phyloP scores from a whole-genome alignment of 2,329 filamentous ascomycete species.

The Monosporascus sp. region DNA sequence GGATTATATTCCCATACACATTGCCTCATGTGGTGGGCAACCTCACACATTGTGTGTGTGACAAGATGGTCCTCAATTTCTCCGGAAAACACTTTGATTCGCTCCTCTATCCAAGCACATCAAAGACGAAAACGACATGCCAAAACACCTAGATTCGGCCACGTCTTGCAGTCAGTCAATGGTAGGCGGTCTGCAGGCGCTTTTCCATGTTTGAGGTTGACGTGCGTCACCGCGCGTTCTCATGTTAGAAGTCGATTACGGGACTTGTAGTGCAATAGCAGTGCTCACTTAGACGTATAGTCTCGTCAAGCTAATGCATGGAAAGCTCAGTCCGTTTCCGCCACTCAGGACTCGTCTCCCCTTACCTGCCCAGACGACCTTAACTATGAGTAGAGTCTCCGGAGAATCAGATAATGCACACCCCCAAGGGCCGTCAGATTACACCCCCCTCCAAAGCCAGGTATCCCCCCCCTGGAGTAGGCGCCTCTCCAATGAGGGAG shows the following conservation, averaged over 20 bases:
- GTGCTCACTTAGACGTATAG: background rate
- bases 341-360: constrained; percentile 18
- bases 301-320: background rate
- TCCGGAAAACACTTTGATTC: constrained; percentile 10
- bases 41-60: constrained; percentile 24
- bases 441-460: constrained; percentile 11
- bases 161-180: no score
- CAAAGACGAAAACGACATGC: no score
- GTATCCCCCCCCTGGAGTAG: background rate
- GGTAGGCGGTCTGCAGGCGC: no score
- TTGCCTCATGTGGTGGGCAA: constrained; percentile 3
- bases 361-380: constrained; percentile 21
- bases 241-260: no score
- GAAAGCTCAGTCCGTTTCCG: background rate
- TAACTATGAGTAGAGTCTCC: constrained; percentile 14
- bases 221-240: no score
- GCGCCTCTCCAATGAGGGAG: background rate
- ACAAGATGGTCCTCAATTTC: constrained; percentile 22
- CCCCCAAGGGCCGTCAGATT: constrained; percentile 21
- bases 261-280: no score
- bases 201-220: no score
- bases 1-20: constrained; percentile 2
- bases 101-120: background rate
- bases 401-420: constrained; percentile 23
- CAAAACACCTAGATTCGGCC: no score